phyloP scores from a whole-genome alignment of 2,329 filamentous ascomycete species.

The Ceratocystis huliohia region DNA sequence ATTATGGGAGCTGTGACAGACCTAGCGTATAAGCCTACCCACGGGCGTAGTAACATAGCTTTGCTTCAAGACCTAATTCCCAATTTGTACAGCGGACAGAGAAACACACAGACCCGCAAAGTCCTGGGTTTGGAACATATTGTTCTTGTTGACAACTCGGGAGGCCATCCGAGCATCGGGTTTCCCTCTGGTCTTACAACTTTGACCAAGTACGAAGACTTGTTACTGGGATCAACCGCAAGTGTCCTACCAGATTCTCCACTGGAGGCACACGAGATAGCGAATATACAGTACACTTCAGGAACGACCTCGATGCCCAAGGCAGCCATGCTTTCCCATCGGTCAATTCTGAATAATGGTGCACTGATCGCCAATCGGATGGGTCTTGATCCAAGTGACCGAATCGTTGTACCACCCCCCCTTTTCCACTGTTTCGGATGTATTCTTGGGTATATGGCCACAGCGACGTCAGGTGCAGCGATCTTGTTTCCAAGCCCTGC shows the following conservation, averaged over 20 bases:
- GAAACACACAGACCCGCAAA: slow-evolving; percentile 30
- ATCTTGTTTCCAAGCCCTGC: slow-evolving; percentile 80
- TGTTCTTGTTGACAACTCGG: slow-evolving; percentile 67
- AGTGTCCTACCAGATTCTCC: slow-evolving; percentile 34
- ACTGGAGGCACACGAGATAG: slow-evolving; percentile 52
- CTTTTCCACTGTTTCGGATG: slow-evolving; percentile 85
- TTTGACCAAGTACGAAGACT: slow-evolving; percentile 35
- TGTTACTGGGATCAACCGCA: slow-evolving; percentile 29
- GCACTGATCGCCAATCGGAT: slow-evolving; percentile 72
- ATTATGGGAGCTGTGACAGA: slow-evolving; percentile 84
- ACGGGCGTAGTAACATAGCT: slow-evolving; percentile 40
- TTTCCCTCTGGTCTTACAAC: slow-evolving; percentile 35
- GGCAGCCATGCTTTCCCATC: slow-evolving; percentile 77
- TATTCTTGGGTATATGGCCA: slow-evolving; percentile 92
- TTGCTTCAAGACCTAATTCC: slow-evolving; percentile 37
- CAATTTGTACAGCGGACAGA: slow-evolving; percentile 28
- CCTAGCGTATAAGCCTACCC: slow-evolving; percentile 50
- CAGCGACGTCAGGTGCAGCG: slow-evolving; percentile 62
- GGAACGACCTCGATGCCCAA: slow-evolving; percentile 89
- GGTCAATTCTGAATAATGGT: slow-evolving; percentile 85
- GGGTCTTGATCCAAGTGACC: slow-evolving; percentile 60
- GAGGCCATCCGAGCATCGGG: slow-evolving; percentile 32
- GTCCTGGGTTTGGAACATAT: slow-evolving; percentile 60
- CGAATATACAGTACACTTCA: slow-evolving; percentile 95
- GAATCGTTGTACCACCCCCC: slow-evolving; percentile 73